phyloP scores from a whole-genome alignment of 257 asterid species.

The Verbascum thapsus region DNA sequence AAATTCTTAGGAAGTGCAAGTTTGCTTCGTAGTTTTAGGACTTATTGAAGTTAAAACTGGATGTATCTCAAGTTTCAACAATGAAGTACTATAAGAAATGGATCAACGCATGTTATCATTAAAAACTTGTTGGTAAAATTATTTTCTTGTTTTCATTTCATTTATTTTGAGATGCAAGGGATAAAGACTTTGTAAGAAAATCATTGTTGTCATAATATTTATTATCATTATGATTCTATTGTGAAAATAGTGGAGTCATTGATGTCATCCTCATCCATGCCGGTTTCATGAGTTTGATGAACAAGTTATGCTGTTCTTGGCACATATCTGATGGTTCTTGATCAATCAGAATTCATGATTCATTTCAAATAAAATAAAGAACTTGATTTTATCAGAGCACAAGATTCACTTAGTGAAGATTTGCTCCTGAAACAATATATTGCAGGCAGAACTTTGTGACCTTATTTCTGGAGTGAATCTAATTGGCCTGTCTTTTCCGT shows the following conservation, averaged over 20 bases:
- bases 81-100: neutral
- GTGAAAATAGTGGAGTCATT: neutral
- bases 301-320: neutral
- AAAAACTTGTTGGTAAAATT: too few species aligned
- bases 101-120: neutral
- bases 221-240: neutral
- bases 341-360: neutral
- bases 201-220: neutral
- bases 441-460: neutral
- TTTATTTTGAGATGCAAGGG: neutral
- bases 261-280: neutral
- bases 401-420: conserved; percentile 16
- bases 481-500: neutral
- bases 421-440: neutral
- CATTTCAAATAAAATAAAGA: neutral
- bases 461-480: conserved; percentile 12
- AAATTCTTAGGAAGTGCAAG: neutral
- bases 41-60: neutral
- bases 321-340: neutral
- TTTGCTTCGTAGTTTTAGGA: neutral
- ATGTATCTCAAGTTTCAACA: neutral
- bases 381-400: neutral
- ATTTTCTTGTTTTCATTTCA: too few species aligned
- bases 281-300: neutral
- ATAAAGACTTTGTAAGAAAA: neutral